Percentiles rank a stretch among this genome's conserved stretches.
These are phyloP conservation scores for Perkinsus olseni DNA, from an alignment of 169 alveolate species.

Conservation along the genomic window DNA sequence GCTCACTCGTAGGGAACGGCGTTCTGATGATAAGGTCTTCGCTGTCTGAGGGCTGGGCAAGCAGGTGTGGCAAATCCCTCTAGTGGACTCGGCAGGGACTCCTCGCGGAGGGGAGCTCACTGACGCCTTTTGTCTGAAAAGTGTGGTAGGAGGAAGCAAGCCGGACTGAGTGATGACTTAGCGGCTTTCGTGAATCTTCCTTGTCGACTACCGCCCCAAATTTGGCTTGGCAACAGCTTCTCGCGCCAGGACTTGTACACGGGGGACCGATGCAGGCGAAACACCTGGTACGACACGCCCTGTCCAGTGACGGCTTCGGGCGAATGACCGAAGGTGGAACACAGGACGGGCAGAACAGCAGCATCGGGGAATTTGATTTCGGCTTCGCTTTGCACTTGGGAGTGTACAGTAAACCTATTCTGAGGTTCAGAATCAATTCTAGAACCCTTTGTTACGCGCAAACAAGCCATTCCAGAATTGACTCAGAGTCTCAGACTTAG, in stretches of 20 bases:
- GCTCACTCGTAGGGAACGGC: background rate
- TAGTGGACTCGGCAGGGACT: background rate
- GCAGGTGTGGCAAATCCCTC: background rate
- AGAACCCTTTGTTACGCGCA: too few relatives aligned
- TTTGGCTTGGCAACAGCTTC: background rate
- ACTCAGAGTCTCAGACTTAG: background rate
- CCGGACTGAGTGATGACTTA: background rate
- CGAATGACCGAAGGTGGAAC: too few relatives aligned
- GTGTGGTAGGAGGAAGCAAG: background rate
- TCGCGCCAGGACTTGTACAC: background rate
- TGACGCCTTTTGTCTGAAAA: background rate
- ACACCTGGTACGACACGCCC: too few relatives aligned
- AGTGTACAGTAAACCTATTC: too few relatives aligned
- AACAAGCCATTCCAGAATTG: background rate
- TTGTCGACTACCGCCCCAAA: background rate
- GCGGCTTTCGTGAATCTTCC: background rate
- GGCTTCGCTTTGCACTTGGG: too few relatives aligned
- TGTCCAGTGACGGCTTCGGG: too few relatives aligned
- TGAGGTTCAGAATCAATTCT: too few relatives aligned
- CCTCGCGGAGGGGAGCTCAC: background rate
- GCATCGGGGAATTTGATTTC: too few relatives aligned
- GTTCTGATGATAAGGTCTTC: background rate
- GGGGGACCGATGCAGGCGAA: background rate
- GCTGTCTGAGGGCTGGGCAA: background rate
- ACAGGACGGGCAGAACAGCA: too few relatives aligned